Conservation (phyloP, 805 yeast genomes). For the Wickerhamiella musiphila region DNA sequence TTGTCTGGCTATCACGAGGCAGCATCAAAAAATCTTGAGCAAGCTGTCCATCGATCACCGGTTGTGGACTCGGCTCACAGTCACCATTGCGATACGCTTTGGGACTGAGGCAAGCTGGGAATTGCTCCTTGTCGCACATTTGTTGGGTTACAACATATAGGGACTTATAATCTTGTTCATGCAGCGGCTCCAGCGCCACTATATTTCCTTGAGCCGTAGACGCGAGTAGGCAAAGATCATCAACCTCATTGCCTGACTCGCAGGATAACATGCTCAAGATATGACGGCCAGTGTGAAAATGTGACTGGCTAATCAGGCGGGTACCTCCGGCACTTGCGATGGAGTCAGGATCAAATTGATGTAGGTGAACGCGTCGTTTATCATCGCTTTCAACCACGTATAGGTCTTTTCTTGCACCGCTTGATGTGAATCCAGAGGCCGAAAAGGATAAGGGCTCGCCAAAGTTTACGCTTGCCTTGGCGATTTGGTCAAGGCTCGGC, state of each 20-base stretch:
- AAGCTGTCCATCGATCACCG: conserved; percentile 17
- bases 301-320: conserved; percentile 47
- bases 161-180: conserved; percentile 61
- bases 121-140: conserved; percentile 56
- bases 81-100: conserved; percentile 17
- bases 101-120: conserved; percentile 69
- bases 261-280: conserved; percentile 17
- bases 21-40: conserved; percentile 17
- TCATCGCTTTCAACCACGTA: conserved; percentile 53
- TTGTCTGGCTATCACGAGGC: conserved; percentile 12
- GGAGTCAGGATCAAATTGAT: conserved; percentile 87
- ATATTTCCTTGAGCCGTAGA: conserved; percentile 67
- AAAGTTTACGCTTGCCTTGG: conserved; percentile 51
- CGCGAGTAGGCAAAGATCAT: conserved; percentile 39
- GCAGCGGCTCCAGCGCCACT: conserved; percentile 52
- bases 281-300: conserved; percentile 48
- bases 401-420: conserved; percentile 33
- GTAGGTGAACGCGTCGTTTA: conserved; percentile 44
- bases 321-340: conserved; percentile 70
- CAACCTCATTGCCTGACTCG: conserved; percentile 14
- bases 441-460: too few relatives aligned
- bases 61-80: conserved; percentile 8
- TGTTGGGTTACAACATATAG: conserved; percentile 79
- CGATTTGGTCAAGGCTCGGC: conserved; percentile 60
- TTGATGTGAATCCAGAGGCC: too few relatives aligned